Conservation (phyloP, 345 rosid genomes). For the Chamaenerion angustifolium region DNA sequence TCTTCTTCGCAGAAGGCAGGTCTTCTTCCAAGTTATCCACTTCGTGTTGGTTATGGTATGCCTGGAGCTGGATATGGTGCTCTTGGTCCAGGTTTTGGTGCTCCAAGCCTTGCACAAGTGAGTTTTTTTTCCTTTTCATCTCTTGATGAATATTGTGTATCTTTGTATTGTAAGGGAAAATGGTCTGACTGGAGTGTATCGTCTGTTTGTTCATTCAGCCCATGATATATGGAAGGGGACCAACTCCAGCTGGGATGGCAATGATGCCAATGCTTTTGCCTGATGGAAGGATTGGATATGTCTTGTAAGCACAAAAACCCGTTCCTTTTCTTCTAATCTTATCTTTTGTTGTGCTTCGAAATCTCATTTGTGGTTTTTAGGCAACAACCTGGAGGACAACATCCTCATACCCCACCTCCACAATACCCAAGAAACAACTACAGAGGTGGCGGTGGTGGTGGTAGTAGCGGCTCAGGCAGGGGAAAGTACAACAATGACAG, state of each 20-base stretch:
- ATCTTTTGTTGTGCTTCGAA: too few relatives aligned
- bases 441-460: constrained; percentile 26
- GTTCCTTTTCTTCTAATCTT: too few relatives aligned
- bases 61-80: constrained; percentile 55
- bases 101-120: constrained; percentile 67
- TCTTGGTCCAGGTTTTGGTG: constrained; percentile 49
- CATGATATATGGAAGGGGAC: constrained; percentile 64
- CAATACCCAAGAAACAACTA: constrained; percentile 29
- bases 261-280: constrained; percentile 98
- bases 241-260: constrained; percentile 70
- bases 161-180: neutral
- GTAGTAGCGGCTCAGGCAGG: constrained; percentile 36
- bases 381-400: constrained; percentile 79
- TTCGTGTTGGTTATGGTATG: constrained; percentile 55
- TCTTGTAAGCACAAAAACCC: constrained; percentile 43
- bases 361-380: constrained; percentile 18
- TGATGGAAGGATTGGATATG: constrained; percentile 93
- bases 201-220: constrained; percentile 49
- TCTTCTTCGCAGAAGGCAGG: constrained; percentile 39
- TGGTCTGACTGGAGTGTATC: too few relatives aligned
- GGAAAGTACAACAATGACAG: constrained; percentile 44
- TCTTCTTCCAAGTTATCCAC: constrained; percentile 56
- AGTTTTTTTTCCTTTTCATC: constrained; percentile 4
- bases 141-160: neutral
- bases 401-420: constrained; percentile 32